Percentiles rank a stretch among this genome's conserved stretches.
Conservation (phyloP, 305 asterid species). For the Petunia hybrid region DNA sequence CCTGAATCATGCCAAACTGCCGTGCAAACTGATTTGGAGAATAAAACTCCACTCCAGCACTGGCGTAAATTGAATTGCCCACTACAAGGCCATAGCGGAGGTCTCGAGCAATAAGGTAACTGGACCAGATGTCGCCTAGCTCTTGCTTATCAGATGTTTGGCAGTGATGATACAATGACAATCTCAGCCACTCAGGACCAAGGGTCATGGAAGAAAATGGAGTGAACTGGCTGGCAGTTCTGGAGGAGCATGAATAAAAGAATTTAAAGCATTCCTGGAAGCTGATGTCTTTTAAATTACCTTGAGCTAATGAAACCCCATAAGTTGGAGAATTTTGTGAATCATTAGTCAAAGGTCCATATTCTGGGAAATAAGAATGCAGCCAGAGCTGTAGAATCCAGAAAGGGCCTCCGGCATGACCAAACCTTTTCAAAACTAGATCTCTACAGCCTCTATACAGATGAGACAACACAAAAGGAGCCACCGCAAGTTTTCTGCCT, state of each 20-base stretch:
- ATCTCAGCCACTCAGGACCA: slow-evolving; percentile 1
- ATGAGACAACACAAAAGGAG: slow-evolving; percentile 23
- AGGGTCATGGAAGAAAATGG: background rate
- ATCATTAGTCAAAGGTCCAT: background rate
- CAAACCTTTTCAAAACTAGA: background rate
- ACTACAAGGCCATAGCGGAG: background rate
- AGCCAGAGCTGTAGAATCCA: slow-evolving; percentile 14
- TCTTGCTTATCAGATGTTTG: background rate
- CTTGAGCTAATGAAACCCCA: slow-evolving; percentile 1
- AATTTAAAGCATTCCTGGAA: slow-evolving; percentile 22
- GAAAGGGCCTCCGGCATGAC: background rate
- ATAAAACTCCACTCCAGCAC: slow-evolving; percentile 22
- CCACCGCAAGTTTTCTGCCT: background rate
- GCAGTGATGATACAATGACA: background rate
- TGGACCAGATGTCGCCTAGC: background rate
- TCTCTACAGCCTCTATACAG: background rate
- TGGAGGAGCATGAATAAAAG: background rate
- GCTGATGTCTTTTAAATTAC: background rate
- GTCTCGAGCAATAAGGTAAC: slow-evolving; percentile 14
- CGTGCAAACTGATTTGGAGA: slow-evolving; percentile 28
- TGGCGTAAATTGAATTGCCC: background rate
- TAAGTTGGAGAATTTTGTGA: background rate
- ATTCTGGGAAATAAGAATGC: background rate
- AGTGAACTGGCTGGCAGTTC: background rate
- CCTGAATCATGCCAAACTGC: slow-evolving; percentile 24